Evolutionary conservation across 345 rosid species (phyloP), one percentile per base, ranked within the genome.

Genomic region (Lagerstroemia speciosa): DNA sequence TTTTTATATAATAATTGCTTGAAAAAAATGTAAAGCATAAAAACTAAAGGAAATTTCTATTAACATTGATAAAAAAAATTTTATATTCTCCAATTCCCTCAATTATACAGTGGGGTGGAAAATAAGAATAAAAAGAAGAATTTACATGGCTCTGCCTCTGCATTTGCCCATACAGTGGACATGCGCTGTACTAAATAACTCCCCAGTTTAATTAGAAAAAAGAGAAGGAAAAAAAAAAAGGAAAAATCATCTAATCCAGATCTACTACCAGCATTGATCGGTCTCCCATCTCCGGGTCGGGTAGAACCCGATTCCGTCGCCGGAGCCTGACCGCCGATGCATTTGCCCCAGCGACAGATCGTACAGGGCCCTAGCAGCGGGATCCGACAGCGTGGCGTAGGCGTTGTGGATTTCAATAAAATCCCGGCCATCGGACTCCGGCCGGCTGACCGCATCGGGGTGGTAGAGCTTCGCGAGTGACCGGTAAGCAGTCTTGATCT

Each of bases 401-500:
- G 79, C 79, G 53, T 68, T 46, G 64, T 68, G 79, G 41, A 76
- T 76, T 72, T 76, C 70, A 33, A 76, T 76, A 66, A 76, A 76
- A 14, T 76, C 75, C 36, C 27, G 34, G 22, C 75, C 78, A 71
- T 52, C 67, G 71, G 40, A 15, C 14, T 55, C 62, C 52, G 60
- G 15, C 45, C 27, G 63, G 63, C 48, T 48, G 53, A 41, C 58
- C 45, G 72, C 64, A 58, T 74, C 77, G 24, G 77, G 77, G 60
- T 74, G 77, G 69, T 65, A 33, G 17, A 70, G 32, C 69, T 74
- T 74, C 5, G 77, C 77, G 36, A 89, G 75, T 64, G 74, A 72
- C 74, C 92, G 73, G 70, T 89, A 89, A 37, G 96, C 92, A 71
- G 77, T 74, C 82, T 87, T 89, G 65, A 89, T 89, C 82, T 87